phyloP scores from a whole-genome alignment of 148 eudicot genomes.

The Fagopyrum homotropicum region DNA sequence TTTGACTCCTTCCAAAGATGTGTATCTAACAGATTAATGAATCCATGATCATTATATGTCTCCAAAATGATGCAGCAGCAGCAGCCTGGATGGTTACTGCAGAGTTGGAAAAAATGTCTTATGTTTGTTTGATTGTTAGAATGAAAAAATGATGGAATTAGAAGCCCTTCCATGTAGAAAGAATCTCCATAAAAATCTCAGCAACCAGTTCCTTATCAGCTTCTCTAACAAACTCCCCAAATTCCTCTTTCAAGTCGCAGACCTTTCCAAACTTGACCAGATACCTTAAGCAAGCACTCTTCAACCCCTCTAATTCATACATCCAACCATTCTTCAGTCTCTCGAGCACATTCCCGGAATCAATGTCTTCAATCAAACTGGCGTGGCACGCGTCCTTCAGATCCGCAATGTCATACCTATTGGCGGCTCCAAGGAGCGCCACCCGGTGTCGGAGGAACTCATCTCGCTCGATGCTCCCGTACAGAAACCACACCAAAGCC shows the following conservation, averaged over 20 bases:
- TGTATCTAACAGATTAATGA: no score
- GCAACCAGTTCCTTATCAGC: conserved; percentile 80
- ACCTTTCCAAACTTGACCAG: conserved; percentile 87
- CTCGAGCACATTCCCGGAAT: conserved; percentile 66
- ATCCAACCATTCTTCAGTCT: conserved; percentile 67
- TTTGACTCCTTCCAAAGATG: no score
- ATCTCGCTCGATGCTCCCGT: conserved; percentile 45
- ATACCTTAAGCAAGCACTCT: conserved; percentile 60
- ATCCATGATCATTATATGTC: no score
- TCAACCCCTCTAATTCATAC: conserved; percentile 63
- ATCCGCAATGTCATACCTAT: conserved; percentile 74
- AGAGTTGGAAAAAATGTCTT: no score
- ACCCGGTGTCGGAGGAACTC: conserved; percentile 68
- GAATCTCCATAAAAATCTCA: conserved; percentile 72
- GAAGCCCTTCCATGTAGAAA: conserved; percentile 89
- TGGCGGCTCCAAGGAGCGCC: conserved; percentile 69
- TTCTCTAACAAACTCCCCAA: conserved; percentile 48
- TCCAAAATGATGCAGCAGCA: no score
- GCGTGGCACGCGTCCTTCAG: conserved; percentile 81
- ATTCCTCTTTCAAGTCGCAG: conserved; percentile 67
- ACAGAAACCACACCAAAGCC: conserved; percentile 65
- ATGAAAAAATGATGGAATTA: conserved; percentile 17
- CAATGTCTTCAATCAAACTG: conserved; percentile 79
- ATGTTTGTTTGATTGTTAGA: no score
- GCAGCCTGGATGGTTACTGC: no score